A percentile compares a stretch with the other conserved stretches of the same genome.
Evolutionary conservation across 1,139 yeast genomes (phyloP).

Genomic region (Saccharomyces hybrid): DNA sequence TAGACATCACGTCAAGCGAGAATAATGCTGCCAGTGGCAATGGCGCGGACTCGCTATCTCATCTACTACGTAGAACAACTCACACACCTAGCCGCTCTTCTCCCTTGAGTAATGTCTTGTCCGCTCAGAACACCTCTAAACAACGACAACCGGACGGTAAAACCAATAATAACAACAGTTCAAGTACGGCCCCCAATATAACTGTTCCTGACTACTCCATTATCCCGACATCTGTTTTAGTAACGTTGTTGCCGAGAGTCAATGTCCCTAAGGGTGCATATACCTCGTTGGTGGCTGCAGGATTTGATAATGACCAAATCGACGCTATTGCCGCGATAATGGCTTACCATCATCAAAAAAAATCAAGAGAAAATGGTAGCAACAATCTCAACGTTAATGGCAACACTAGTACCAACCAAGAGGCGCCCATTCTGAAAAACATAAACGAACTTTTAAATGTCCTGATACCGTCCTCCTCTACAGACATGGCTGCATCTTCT

Average conservation of each 20-base stretch:
- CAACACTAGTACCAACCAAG: not conserved
- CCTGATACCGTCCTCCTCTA: not conserved
- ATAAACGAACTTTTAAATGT: not conserved
- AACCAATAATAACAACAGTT: slow-evolving; percentile 1
- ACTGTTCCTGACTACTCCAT: slow-evolving; percentile 28
- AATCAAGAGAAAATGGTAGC: slow-evolving; percentile 4
- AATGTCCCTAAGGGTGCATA: slow-evolving; percentile 70
- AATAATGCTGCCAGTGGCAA: slow-evolving; percentile 1
- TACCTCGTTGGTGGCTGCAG: slow-evolving; percentile 52
- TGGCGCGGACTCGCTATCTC: not conserved
- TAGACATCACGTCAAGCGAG: slow-evolving; percentile 14
- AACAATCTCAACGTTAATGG: not conserved
- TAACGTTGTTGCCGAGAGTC: slow-evolving; percentile 44
- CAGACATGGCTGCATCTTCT: not conserved
- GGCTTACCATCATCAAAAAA: slow-evolving; percentile 52
- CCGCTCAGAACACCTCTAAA: not conserved
- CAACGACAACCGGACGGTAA: slow-evolving; percentile 2
- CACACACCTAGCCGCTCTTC: slow-evolving; percentile 17
- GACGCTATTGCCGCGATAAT: slow-evolving; percentile 64
- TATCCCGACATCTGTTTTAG: slow-evolving; percentile 28
- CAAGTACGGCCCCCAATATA: slow-evolving; percentile 14
- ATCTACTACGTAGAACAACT: not conserved
- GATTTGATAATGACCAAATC: slow-evolving; percentile 57
- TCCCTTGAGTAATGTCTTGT: slow-evolving; percentile 17
- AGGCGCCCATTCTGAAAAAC: slow-evolving; percentile 1